Conservation (phyloP, 2,329 filamentous ascomycete genomes). For the Hypocrella siamensis region DNA sequence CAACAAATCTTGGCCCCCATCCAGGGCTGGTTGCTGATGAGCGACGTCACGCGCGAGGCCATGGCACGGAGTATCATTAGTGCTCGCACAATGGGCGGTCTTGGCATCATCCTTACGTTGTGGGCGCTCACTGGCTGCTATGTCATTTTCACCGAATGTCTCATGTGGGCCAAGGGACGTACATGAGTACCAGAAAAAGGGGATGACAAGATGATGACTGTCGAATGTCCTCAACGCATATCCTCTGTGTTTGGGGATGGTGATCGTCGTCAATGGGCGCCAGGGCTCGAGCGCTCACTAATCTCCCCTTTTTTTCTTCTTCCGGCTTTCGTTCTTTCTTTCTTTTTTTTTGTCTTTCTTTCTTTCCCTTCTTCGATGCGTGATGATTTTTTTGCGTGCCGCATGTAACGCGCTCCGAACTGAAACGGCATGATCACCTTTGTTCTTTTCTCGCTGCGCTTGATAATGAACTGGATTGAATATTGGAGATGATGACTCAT, state of each 20-base stretch:
- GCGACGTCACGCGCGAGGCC: conserved; percentile 18
- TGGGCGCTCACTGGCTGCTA: conserved; percentile 34
- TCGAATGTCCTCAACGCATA: too few species aligned
- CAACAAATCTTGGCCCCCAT: conserved; percentile 19
- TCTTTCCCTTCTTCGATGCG: neutral
- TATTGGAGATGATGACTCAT: too few species aligned
- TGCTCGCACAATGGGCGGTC: conserved; percentile 25
- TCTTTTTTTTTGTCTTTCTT: neutral
- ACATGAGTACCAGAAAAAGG: too few species aligned
- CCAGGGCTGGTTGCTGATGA: conserved; percentile 28
- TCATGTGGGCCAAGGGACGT: conserved; percentile 21
- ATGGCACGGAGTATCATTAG: conserved; percentile 22
- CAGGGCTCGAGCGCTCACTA: too few species aligned
- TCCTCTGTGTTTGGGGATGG: too few species aligned
- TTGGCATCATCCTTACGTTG: conserved; percentile 30
- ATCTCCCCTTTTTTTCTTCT: neutral
- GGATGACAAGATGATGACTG: too few species aligned
- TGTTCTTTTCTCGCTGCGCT: too few species aligned
- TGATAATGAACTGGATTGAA: too few species aligned
- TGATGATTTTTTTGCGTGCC: neutral
- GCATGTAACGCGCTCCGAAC: too few species aligned
- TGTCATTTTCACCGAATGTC: conserved; percentile 29
- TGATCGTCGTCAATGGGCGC: too few species aligned
- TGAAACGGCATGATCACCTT: too few species aligned
- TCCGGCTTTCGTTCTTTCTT: neutral